Percentiles rank a stretch among this genome's conserved stretches.
Conservation (phyloP, 805 yeast species). For the Torulaspora quercuum region DNA sequence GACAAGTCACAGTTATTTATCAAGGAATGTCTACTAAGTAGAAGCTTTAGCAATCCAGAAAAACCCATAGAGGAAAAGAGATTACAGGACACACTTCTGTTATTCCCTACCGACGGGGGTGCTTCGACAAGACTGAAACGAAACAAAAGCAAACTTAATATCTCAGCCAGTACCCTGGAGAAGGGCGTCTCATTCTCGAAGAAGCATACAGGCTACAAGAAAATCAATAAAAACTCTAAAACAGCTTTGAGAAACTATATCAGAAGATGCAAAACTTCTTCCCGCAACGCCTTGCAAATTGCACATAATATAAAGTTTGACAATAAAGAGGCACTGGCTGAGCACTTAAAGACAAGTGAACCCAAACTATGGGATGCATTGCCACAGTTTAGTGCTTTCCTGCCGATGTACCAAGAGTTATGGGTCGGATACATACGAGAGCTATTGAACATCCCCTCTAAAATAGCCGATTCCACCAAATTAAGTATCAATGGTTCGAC, state of each 20-base stretch:
- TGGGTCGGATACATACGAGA: slow-evolving; percentile 73
- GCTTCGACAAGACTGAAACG: slow-evolving; percentile 23
- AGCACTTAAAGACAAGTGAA: slow-evolving; percentile 24
- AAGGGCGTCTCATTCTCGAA: slow-evolving; percentile 2
- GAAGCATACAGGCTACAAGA: slow-evolving; percentile 27
- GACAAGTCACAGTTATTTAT: slow-evolving; percentile 33
- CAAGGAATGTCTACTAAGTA: slow-evolving; percentile 30
- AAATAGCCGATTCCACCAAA: slow-evolving; percentile 15
- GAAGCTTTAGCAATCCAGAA: slow-evolving; percentile 29
- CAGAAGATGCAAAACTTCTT: slow-evolving; percentile 22
- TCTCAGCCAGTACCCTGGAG: slow-evolving; percentile 11
- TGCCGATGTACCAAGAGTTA: slow-evolving; percentile 50
- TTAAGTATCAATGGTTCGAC: slow-evolving; percentile 27
- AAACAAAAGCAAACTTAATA: slow-evolving; percentile 19
- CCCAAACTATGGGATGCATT: slow-evolving; percentile 21
- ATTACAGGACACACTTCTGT: slow-evolving; percentile 31
- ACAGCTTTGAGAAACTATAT: slow-evolving; percentile 31
- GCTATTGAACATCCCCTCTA: slow-evolving; percentile 42
- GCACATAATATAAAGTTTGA: slow-evolving; percentile 20
- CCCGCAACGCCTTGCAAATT: slow-evolving; percentile 30
- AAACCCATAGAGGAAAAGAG: slow-evolving; percentile 35
- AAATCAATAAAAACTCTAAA: slow-evolving; percentile 34
- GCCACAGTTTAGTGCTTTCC: slow-evolving; percentile 49
- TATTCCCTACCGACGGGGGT: slow-evolving; percentile 39
- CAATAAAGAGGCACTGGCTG: slow-evolving; percentile 22